Conservation (phyloP, 2,329 filamentous ascomycete species). For the Thelonectria discophora region DNA sequence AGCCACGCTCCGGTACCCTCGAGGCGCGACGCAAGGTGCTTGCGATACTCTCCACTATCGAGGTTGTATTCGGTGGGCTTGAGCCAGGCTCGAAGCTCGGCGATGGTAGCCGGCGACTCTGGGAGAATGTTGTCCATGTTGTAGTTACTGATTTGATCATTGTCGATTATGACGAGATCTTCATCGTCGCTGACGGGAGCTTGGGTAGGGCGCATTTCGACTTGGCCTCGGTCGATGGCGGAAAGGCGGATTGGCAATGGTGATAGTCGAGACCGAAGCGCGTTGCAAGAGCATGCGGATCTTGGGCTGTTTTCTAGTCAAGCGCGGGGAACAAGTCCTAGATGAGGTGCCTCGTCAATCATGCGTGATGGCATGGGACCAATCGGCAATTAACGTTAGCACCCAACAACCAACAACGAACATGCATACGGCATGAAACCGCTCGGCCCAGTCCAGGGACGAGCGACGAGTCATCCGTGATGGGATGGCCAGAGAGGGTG, state of each 20-base stretch:
- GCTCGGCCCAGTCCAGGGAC: too few species aligned
- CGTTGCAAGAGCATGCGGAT: neutral
- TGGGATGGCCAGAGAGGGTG: too few species aligned
- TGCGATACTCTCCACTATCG: constrained; percentile 33
- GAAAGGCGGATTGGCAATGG: neutral
- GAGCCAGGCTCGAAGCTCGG: constrained; percentile 32
- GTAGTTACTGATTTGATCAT: constrained; percentile 45
- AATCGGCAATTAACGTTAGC: too few species aligned
- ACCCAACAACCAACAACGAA: too few species aligned
- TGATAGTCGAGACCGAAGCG: too few species aligned
- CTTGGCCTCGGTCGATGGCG: neutral
- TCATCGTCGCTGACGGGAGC: constrained; percentile 28
- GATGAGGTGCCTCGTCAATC: too few species aligned
- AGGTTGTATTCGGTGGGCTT: constrained; percentile 30
- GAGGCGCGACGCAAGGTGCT: constrained; percentile 29
- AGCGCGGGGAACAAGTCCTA: too few species aligned
- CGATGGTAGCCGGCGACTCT: constrained; percentile 36
- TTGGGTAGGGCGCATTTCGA: neutral
- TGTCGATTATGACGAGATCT: constrained; percentile 36
- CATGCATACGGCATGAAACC: too few species aligned
- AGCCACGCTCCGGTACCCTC: constrained; percentile 31
- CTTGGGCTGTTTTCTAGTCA: neutral
- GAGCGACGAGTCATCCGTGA: too few species aligned
- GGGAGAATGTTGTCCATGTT: constrained; percentile 47
- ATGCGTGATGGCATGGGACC: too few species aligned